phyloP scores from a whole-genome alignment of 345 rosid genomes.

The Citrus glauca region DNA sequence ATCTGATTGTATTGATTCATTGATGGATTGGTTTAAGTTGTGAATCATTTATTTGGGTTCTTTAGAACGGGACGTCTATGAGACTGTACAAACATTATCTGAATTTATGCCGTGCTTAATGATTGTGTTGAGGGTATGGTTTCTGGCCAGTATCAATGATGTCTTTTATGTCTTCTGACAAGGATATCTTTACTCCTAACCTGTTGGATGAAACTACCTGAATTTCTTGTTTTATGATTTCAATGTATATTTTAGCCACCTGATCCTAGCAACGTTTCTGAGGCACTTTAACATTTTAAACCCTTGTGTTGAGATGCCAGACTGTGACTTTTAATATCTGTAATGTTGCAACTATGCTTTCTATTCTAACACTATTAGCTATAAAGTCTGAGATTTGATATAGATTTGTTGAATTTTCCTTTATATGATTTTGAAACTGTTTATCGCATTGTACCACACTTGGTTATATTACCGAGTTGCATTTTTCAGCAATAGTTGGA shows the following conservation, averaged over 20 bases:
- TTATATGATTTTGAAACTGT: background rate
- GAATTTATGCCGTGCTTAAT: background rate
- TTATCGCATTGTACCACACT: background rate
- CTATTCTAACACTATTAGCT: background rate
- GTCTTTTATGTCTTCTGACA: background rate
- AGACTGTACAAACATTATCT: background rate
- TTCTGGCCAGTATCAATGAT: background rate
- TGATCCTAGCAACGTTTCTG: no score
- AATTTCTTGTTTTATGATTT: background rate
- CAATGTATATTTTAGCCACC: background rate
- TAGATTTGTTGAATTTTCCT: background rate
- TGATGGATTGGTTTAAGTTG: background rate
- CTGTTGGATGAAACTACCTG: background rate
- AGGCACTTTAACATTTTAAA: background rate
- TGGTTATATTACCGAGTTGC: background rate
- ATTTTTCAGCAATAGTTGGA: background rate
- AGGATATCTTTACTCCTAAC: background rate
- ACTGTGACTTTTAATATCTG: background rate
- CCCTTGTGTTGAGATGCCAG: background rate
- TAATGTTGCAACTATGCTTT: background rate
- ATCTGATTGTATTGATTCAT: background rate
- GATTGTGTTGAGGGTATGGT: background rate
- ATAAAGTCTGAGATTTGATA: background rate
- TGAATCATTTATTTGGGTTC: background rate
- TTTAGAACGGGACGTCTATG: background rate